Conservation (phyloP, 768 basidiomycete species). For the Clathrus columnatus region DNA sequence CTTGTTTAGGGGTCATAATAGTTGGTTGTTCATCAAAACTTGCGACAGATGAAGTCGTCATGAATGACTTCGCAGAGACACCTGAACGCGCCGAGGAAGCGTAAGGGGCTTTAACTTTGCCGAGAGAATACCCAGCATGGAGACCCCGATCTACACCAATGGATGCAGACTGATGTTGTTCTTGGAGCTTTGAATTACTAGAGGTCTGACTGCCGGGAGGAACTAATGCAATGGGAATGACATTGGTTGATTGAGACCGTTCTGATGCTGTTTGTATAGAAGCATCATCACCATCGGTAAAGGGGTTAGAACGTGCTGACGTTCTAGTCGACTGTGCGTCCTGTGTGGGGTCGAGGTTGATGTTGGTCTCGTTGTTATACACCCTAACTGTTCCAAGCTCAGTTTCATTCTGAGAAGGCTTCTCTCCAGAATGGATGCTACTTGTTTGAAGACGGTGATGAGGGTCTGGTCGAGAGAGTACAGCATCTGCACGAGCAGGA, state of each 20-base stretch:
- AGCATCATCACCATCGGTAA: constrained; percentile 48
- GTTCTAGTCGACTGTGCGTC: constrained; percentile 18
- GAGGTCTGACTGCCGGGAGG: constrained; percentile 36
- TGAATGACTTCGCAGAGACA: constrained; percentile 53
- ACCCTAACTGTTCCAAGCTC: constrained; percentile 39
- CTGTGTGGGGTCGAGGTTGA: constrained; percentile 42
- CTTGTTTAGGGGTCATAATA: constrained; percentile 63
- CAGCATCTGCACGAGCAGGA: constrained; percentile 67
- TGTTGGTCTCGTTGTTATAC: constrained; percentile 38
- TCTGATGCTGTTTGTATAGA: constrained; percentile 72
- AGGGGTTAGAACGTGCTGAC: constrained; percentile 52
- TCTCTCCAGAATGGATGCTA: constrained; percentile 18
- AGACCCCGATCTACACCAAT: constrained; percentile 34
- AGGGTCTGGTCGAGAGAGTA: constrained; percentile 77
- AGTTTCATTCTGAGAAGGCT: not conserved
- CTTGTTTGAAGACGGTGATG: constrained; percentile 45
- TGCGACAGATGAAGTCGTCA: constrained; percentile 65
- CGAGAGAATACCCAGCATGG: constrained; percentile 21
- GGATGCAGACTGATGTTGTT: constrained; percentile 45
- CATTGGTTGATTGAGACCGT: constrained; percentile 73
- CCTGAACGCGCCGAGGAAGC: constrained; percentile 48
- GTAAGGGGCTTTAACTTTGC: constrained; percentile 13
- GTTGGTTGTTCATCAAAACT: constrained; percentile 76
- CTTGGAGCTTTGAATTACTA: constrained; percentile 41
- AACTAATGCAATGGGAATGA: constrained; percentile 80